These are phyloP conservation scores for Pythium apleroticum DNA, from an alignment of 352 stramenopile species.

Conservation along the genomic window DNA sequence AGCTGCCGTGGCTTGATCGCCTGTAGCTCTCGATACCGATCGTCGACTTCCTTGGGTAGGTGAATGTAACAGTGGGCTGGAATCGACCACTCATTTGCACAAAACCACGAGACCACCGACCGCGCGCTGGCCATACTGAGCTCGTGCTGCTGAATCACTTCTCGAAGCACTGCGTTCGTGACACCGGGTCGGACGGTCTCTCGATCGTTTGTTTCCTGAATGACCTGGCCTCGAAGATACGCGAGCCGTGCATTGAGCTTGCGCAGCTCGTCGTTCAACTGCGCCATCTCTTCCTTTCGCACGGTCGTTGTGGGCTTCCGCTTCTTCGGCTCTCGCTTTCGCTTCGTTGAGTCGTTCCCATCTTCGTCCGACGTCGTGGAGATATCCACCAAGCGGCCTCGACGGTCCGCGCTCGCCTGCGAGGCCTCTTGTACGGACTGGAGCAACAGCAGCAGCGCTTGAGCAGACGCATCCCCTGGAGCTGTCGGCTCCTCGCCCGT, in stretches of 20 bases:
- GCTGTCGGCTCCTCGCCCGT: not conserved
- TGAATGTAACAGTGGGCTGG: constrained; percentile 40
- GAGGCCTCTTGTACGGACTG: constrained; percentile 18
- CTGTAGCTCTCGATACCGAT: constrained; percentile 32
- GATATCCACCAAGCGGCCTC: not conserved
- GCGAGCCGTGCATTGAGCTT: constrained; percentile 14
- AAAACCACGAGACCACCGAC: constrained; percentile 33
- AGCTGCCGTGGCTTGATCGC: constrained; percentile 41
- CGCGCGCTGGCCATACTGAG: constrained; percentile 33
- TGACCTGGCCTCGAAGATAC: constrained; percentile 5
- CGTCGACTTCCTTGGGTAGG: constrained; percentile 28
- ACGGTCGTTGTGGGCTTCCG: constrained; percentile 20
- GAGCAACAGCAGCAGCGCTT: constrained; percentile 16
- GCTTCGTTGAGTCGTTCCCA: no score
- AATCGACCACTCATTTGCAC: constrained; percentile 14
- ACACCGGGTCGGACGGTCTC: constrained; percentile 3
- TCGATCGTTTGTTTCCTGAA: not conserved
- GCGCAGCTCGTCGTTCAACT: constrained; percentile 15
- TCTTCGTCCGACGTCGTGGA: not conserved
- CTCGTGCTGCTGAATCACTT: constrained; percentile 32
- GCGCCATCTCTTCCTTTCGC: constrained; percentile 22
- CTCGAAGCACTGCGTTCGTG: constrained; percentile 27
- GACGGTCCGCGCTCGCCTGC: constrained; percentile 4
- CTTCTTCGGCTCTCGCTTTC: constrained; percentile 8
- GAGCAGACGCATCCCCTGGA: constrained; percentile 6